phyloP scores from a whole-genome alignment of 192 early-diverging fungal genomes.

The Phycomyces nitens region DNA sequence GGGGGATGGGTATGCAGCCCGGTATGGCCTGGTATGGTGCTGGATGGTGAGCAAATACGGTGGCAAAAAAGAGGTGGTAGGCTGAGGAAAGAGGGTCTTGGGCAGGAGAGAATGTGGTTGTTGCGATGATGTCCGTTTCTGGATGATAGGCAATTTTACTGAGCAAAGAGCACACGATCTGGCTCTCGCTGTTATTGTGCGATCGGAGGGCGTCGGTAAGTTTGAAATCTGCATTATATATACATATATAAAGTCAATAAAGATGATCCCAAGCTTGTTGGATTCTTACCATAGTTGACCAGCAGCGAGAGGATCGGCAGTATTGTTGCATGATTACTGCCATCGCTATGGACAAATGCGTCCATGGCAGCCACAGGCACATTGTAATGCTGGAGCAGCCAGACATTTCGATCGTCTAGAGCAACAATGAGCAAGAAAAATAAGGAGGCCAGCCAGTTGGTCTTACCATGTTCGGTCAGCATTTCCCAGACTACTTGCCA shows the following conservation, averaged over 20 bases:
- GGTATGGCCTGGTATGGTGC: slow-evolving; percentile 24
- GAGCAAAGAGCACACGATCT: slow-evolving; percentile 23
- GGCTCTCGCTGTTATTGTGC: too few relatives aligned
- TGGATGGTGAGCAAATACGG: slow-evolving; percentile 37
- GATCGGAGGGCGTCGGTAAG: too few relatives aligned
- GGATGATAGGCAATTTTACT: slow-evolving; percentile 34
- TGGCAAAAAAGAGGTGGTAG: slow-evolving; percentile 35
- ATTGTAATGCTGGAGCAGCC: slow-evolving; percentile 27
- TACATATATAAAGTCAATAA: neutral
- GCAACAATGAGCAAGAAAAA: slow-evolving; percentile 8
- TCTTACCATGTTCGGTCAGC: slow-evolving; percentile 42
- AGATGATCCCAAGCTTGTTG: too few relatives aligned
- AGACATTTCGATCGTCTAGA: slow-evolving; percentile 34
- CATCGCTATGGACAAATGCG: slow-evolving; percentile 20
- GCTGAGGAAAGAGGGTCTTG: slow-evolving; percentile 27
- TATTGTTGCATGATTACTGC: slow-evolving; percentile 21
- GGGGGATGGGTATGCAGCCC: slow-evolving; percentile 26
- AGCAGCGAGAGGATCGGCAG: slow-evolving; percentile 34
- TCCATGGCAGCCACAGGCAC: slow-evolving; percentile 27
- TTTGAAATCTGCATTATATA: neutral
- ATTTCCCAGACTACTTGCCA: slow-evolving; percentile 39
- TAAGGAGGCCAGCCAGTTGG: neutral
- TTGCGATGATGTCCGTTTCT: slow-evolving; percentile 18
- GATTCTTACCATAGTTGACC: slow-evolving; percentile 37
- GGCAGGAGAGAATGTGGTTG: slow-evolving; percentile 28